Evolutionary conservation across 1,139 yeast species (phyloP), one percentile per base, ranked within the genome.

Genomic region (Geotrichum bryndzae): DNA sequence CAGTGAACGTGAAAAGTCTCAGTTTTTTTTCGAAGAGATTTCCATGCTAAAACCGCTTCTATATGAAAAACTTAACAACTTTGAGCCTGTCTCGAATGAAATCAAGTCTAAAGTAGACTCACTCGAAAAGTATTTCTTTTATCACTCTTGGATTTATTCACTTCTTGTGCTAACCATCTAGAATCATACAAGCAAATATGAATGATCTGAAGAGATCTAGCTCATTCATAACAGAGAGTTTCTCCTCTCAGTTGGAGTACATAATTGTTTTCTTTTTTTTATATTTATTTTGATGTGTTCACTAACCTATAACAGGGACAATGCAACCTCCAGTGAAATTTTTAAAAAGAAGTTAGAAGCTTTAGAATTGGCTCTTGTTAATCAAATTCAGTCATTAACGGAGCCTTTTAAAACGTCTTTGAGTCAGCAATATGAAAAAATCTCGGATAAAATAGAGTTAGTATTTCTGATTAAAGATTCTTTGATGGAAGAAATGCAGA

Each of bases 11-110:
- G 59, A 60, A 29, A 38, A 46, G 18, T 46, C 11, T 25, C 22
- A 48, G 15, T 5, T 53, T 8, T 13, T 60, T 2, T 27, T 52
- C 2, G 57, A 59, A 35, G 61, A 59, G 31, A 48, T 59, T 18
- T 46, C 15, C 6, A 7, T 55, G 35, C 46, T 59, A n/a, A 59
- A 59, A 31, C 59, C 59, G n/a, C 13, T 56, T 10, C 38, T 59
- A 11, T 27, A 51, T 33, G 56, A 56, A 22, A 50, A 46, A 45
- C 25, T 59, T 13, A 31, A 23, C 27, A n/a, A 22, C 8, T 35
- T 59, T 11, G 27, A 52, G 13, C 50, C 45, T 38, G n/a, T 25
- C 8, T 22, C 57, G 2, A 31, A 22, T 15, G 56, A 46, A 29
- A n/a, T 55, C 11, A 54, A 56, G 13, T 27, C 41, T 8, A 52